A percentile compares a stretch with the other conserved stretches of the same genome.
Conservation (phyloP, 805 yeast genomes). For the Hanseniaspora guilliermondii region DNA sequence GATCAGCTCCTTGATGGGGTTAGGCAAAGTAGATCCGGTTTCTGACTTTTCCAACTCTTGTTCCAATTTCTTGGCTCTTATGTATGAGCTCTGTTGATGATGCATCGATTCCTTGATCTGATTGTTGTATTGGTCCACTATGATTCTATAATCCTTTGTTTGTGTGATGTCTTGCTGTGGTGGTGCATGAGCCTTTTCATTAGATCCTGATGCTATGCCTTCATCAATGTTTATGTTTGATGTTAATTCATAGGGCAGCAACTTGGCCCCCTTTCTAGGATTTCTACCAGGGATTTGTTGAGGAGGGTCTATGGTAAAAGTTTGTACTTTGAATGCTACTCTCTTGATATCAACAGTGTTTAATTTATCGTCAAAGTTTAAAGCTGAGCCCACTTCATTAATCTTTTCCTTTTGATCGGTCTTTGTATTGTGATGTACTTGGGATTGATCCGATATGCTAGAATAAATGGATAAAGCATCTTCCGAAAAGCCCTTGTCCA, state of each 20-base stretch:
- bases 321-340: slow-evolving; percentile 67
- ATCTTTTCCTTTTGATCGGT: neutral
- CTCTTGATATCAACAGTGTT: slow-evolving; percentile 30
- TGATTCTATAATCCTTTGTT: slow-evolving; percentile 38
- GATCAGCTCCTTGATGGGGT: neutral
- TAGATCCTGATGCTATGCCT: slow-evolving; percentile 47
- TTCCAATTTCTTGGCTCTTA: slow-evolving; percentile 57
- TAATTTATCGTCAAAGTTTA: slow-evolving; percentile 1
- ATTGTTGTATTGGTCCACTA: slow-evolving; percentile 45
- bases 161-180: slow-evolving; percentile 27
- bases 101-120: slow-evolving; percentile 50
- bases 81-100: slow-evolving; percentile 67
- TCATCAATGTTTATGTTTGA: slow-evolving; percentile 54
- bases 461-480: neutral
- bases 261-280: slow-evolving; percentile 70
- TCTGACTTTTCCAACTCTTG: slow-evolving; percentile 34
- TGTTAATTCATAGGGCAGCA: slow-evolving; percentile 50
- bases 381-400: neutral
- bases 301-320: slow-evolving; percentile 70
- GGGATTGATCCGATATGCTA: neutral
- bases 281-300: slow-evolving; percentile 84
- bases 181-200: slow-evolving; percentile 20
- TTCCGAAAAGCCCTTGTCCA: neutral
- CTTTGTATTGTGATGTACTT: neutral
- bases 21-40: slow-evolving; percentile 22